These are phyloP conservation scores for Ophiostoma tasmaniense DNA, from an alignment of 2,329 filamentous ascomycete species.

Conservation along the genomic window DNA sequence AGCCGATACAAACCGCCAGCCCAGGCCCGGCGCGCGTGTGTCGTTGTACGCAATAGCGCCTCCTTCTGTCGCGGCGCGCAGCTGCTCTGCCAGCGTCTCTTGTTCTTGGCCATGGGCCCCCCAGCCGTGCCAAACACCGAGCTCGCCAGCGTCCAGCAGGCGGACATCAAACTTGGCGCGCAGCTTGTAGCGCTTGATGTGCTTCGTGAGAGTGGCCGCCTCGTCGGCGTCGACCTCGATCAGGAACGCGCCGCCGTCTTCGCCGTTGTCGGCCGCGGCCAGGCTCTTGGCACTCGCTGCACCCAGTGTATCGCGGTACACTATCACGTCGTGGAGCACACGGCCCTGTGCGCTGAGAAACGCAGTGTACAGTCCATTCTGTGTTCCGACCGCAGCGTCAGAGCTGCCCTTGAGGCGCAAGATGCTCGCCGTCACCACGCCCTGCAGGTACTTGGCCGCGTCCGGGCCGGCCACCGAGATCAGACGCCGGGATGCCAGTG, in stretches of 20 bases:
- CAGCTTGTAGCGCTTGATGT: constrained; percentile 79
- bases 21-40: constrained; percentile 46
- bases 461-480: constrained; percentile 74
- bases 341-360: constrained; percentile 82
- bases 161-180: constrained; percentile 67
- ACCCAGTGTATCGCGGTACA: constrained; percentile 57
- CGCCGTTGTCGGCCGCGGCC: background rate
- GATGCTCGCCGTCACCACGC: constrained; percentile 71
- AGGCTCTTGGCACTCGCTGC: constrained; percentile 19
- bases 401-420: constrained; percentile 27
- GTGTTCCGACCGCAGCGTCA: constrained; percentile 11
- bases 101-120: constrained; percentile 38
- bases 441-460: constrained; percentile 77
- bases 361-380: constrained; percentile 62
- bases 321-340: constrained; percentile 80
- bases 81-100: background rate
- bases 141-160: constrained; percentile 56
- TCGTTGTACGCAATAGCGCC: constrained; percentile 38
- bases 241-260: constrained; percentile 48
- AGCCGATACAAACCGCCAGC: constrained; percentile 38
- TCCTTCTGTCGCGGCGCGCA: background rate
- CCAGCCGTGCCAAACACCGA: constrained; percentile 68
- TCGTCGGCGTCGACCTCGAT: constrained; percentile 74
- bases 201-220: constrained; percentile 53
- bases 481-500: constrained; percentile 65